Percentiles rank a stretch among this genome's conserved stretches.
Evolutionary conservation across 257 asterid species (phyloP).

Genomic region (Linderniella brevidens): DNA sequence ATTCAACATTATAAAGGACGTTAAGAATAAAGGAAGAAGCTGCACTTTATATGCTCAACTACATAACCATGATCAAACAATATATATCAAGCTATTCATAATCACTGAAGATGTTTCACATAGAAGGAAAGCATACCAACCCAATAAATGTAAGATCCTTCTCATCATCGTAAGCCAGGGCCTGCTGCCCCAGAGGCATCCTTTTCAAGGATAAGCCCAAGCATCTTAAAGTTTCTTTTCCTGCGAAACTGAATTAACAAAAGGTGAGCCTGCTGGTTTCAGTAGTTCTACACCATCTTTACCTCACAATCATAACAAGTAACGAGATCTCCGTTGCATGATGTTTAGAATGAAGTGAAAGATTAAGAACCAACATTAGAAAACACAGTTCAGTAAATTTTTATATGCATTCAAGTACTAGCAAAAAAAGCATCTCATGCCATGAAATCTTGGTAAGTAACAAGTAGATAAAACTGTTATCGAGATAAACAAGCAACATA

Average conservation of each 20-base stretch:
- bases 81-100: background rate
- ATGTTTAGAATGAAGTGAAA: too few relatives aligned
- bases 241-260: constrained; percentile 72
- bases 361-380: too few relatives aligned
- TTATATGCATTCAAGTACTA: too few relatives aligned
- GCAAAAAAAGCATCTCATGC: too few relatives aligned
- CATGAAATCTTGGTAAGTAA: too few relatives aligned
- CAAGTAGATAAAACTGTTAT: too few relatives aligned
- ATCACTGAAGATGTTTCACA: constrained; percentile 10
- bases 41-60: background rate
- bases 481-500: too few relatives aligned
- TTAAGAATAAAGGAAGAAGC: constrained; percentile 6
- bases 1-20: too few relatives aligned
- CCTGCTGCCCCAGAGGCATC: constrained; percentile 80
- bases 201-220: constrained; percentile 85
- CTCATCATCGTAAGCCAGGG: constrained; percentile 75
- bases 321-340: too few relatives aligned
- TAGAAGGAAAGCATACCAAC: constrained; percentile 91
- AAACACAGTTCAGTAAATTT: too few relatives aligned
- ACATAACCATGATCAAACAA: background rate
- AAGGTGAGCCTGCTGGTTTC: constrained; percentile 4
- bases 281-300: too few relatives aligned
- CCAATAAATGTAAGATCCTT: constrained; percentile 96
- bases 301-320: too few relatives aligned
- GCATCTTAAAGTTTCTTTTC: constrained; percentile 88